These are phyloP conservation scores for Cytospora piceae DNA, from an alignment of 2,329 filamentous ascomycete species.

Conservation along the genomic window DNA sequence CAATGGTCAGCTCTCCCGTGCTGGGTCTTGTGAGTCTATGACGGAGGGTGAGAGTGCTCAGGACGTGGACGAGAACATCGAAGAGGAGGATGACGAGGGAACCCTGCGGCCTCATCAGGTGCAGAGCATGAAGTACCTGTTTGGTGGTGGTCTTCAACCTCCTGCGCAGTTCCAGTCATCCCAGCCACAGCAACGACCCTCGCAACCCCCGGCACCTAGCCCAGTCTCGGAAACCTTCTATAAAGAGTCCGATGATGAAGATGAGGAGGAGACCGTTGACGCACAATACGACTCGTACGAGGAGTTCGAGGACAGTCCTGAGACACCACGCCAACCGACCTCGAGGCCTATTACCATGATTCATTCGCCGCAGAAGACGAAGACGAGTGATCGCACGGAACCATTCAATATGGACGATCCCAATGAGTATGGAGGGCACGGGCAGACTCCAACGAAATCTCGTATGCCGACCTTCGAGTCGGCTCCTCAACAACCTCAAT, in stretches of 20 bases:
- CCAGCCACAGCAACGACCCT: conserved; percentile 3
- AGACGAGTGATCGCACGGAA: background rate
- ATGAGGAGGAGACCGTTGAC: conserved; percentile 9
- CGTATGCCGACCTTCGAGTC: background rate
- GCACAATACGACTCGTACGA: conserved; percentile 27
- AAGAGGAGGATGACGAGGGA: conserved; percentile 24
- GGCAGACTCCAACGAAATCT: background rate
- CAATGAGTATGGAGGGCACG: background rate
- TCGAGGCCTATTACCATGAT: conserved; percentile 19
- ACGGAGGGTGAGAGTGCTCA: conserved; percentile 19
- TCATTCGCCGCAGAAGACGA: conserved; percentile 19
- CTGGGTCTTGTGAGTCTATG: conserved; percentile 19
- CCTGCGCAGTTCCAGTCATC: conserved; percentile 8
- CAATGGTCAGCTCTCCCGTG: conserved; percentile 23
- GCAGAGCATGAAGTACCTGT: conserved; percentile 24
- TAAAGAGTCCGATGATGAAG: conserved; percentile 27
- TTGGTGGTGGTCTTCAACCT: conserved; percentile 8
- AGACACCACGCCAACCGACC: conserved; percentile 20
- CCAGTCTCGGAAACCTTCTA: conserved; percentile 29
- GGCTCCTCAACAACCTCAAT: background rate
- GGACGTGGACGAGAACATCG: conserved; percentile 17
- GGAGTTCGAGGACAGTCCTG: conserved; percentile 22
- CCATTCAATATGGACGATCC: background rate
- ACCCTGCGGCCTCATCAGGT: conserved; percentile 26
- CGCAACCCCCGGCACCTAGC: conserved; percentile 19